Base-by-base conservation (phyloP, 306 rosid genomes). In the Macrotyloma uniflorum region DNA sequence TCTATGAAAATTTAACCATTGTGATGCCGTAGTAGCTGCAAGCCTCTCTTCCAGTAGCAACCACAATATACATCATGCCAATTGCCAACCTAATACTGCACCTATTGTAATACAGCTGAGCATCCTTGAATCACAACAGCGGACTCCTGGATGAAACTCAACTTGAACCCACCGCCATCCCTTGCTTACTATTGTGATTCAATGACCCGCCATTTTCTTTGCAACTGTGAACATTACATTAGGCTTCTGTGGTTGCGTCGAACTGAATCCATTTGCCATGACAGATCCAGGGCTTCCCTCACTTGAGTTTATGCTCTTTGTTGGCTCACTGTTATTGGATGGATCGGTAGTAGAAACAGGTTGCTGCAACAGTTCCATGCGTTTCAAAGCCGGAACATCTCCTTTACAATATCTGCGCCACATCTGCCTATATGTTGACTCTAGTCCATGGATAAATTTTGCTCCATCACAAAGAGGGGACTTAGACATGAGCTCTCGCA, bases 371-470 rank as follows among this genome's bases (percentile, higher is more conserved):
- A 76, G 68, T 63, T 87, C 91, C 59, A 91, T 50, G 75, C 83
- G 88, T 77, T 83, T 87, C 76, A 84, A 86, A 79, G 99, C 91
- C 18, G 98, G 99, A 67, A 91, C 88, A 23, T 95, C 99, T 20
- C 99, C 99, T 68, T 91, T 83, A 73, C 99, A 95, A 83, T 95
- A 95, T 71, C 91, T 82, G 64, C 73, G 84, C 99, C 99, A 95
- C 90, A 95, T 91, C 45, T 84, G 86, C 61, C 99, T 82, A 73
- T 89, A 93, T 43, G 86, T 49, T 16, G 89, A 90, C 76, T 93
- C 98, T 35, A 93, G 82, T 63, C 97, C 93, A 45, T 35, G 88
- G 70, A 67, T 55, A 57, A 90, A 93, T 45, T 90, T 91, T 38
- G 88, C 86, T 35, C 97, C 98, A 62, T 93, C 91, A 74, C 99